Base-by-base conservation (phyloP, 495 filamentous ascomycete species). In the Penicillium diatomitis region DNA sequence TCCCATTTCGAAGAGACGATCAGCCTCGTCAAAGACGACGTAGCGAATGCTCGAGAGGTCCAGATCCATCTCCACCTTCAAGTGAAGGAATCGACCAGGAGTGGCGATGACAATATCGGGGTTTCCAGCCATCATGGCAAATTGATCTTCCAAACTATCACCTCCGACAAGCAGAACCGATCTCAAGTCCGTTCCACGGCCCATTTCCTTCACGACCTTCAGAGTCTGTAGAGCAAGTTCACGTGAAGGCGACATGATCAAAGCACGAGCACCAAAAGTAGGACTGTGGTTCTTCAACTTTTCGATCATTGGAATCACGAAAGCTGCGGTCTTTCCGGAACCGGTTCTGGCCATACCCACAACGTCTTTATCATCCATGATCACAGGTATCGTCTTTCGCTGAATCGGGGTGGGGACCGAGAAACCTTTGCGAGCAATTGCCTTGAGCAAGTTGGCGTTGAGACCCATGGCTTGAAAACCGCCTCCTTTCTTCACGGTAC, bases 381-480 rank as follows among this genome's bases (percentile, higher is more conserved):
- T 76, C 47, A 97, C 74, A 4, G 92, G 92, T 40, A 99, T 92
- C 6, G 92, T 87, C 71, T 96, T 96, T 34, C 92, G 78, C 73
- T 99, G 92, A 64, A 99, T 97, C 0, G 92, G 92, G 4, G 92
- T 99, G 0, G 92, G 92, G 3, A 97, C 87, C 2, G 84, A 87
- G 68, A 95, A 99, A 30, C 92, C 92, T 68, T 96, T 97, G 52
- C 85, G 79, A 10, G 85, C 78, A 43, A 99, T 96, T 4, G 94
- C 87, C 58, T 90, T 88, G 31, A 97, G 71, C 9, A 99, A 73
- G 41, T 83, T 80, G 31, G 78, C 64, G 70, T 85, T 92, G 34
- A 99, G 73, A 74, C 88, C 94, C 91, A 98, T 96, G 37, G 85
- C 84, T 66, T 98, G 92, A 63, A 96, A 99, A 38, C 91, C 92